Evolutionary conservation across 169 alveolate species (phyloP).

Genomic region (Eimeria praecox): DNA sequence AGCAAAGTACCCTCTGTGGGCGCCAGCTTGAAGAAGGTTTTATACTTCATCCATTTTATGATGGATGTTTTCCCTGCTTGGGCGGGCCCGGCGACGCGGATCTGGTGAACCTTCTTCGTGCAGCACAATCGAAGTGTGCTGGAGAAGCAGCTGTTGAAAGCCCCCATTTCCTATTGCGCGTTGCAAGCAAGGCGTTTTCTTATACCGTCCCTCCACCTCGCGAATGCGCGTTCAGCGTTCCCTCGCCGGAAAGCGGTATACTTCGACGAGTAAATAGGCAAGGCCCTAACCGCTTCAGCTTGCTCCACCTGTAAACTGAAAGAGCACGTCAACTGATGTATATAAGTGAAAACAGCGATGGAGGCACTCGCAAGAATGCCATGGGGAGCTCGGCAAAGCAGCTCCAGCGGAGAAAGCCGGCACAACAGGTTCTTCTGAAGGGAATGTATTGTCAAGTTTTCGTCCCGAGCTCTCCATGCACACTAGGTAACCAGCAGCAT

Average conservation of each 20-base stretch:
- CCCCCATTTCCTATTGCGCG: conserved; percentile 32
- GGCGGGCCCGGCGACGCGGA: conserved; percentile 83
- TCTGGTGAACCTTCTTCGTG: conserved; percentile 75
- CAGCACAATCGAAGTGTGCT: conserved; percentile 76
- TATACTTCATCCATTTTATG: conserved; percentile 82
- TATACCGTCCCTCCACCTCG: neutral
- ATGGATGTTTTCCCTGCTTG: conserved; percentile 83
- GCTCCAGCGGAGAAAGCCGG: conserved; percentile 25
- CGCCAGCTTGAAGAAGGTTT: conserved; percentile 79
- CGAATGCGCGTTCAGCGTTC: neutral
- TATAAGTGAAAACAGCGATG: neutral
- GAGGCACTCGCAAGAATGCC: conserved; percentile 22
- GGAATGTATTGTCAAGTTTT: neutral
- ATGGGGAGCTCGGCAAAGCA: conserved; percentile 18
- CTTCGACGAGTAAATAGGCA: neutral
- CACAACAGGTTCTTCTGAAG: neutral
- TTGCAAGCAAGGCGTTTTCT: neutral
- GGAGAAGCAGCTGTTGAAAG: conserved; percentile 47
- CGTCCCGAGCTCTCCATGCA: neutral
- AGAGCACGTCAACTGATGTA: neutral
- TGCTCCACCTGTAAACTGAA: neutral
- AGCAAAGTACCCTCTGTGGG: conserved; percentile 78
- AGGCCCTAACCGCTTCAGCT: neutral
- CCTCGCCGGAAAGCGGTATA: neutral
- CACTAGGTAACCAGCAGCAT: conserved; percentile 20